Percentiles rank a stretch among this genome's conserved stretches.
Conservation (phyloP, 1,139 yeast species). For the Diutina catenulata region DNA sequence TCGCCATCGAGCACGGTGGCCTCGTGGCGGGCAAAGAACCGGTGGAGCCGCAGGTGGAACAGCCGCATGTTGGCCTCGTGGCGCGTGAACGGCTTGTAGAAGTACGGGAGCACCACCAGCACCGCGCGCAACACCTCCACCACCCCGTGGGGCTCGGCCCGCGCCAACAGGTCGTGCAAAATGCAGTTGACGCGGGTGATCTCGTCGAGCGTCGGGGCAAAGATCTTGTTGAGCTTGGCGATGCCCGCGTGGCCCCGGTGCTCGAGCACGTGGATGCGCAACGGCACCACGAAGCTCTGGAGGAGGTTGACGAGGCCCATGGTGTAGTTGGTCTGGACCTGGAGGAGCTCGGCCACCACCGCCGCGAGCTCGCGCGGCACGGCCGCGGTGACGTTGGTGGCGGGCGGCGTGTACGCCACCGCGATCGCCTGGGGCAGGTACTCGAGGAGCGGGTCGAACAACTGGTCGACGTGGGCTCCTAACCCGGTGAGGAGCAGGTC, state of each 20-base stretch:
- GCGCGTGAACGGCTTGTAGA: conserved; percentile 83
- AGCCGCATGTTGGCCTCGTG: conserved; percentile 66
- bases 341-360: conserved; percentile 54
- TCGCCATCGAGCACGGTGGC: conserved; percentile 22
- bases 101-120: conserved; percentile 73
- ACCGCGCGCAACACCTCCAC: conserved; percentile 68
- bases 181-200: conserved; percentile 81
- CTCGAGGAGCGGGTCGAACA: conserved; percentile 82
- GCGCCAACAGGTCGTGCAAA: conserved; percentile 58
- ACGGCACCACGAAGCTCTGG: conserved; percentile 69
- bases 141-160: conserved; percentile 58
- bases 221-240: conserved; percentile 57
- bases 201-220: conserved; percentile 94
- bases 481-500: conserved; percentile 62
- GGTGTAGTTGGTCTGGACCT: conserved; percentile 65
- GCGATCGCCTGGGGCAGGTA: conserved; percentile 86
- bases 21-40: conserved; percentile 29
- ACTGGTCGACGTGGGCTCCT: conserved; percentile 78
- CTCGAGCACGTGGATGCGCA: conserved; percentile 55
- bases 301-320: conserved; percentile 59
- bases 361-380: conserved; percentile 20
- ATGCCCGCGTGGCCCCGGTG: conserved; percentile 36
- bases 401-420: conserved; percentile 49
- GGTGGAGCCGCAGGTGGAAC: conserved; percentile 31
- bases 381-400: conserved; percentile 9